These are phyloP conservation scores for Vigna angularis DNA, from an alignment of 306 rosid species.

Conservation along the genomic window DNA sequence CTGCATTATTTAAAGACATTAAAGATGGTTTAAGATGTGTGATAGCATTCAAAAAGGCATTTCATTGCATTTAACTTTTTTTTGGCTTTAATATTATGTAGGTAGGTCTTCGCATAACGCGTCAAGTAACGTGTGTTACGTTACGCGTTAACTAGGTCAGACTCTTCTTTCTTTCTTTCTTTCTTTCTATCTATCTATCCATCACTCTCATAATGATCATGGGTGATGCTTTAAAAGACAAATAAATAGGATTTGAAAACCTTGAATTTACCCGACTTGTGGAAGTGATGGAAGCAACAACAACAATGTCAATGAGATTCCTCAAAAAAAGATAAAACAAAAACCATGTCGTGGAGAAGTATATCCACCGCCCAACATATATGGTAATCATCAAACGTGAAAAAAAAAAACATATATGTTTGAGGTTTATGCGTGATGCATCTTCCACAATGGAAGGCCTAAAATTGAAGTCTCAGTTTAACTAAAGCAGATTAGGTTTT, in stretches of 20 bases:
- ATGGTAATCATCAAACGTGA: constrained; percentile 40
- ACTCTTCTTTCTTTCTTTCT: background rate
- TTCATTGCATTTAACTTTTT: background rate
- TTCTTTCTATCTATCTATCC: constrained; percentile 4
- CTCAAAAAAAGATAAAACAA: background rate
- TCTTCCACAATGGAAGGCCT: constrained; percentile 32
- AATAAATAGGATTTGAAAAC: constrained; percentile 20
- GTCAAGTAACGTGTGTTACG: constrained; percentile 33
- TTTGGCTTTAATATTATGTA: background rate
- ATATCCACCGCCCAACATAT: constrained; percentile 31
- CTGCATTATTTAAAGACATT: constrained; percentile 1
- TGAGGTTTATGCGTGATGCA: constrained; percentile 29
- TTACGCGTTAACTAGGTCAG: constrained; percentile 29
- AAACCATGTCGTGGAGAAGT: background rate
- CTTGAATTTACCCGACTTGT: constrained; percentile 19
- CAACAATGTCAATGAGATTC: constrained; percentile 10
- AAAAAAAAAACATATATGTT: background rate
- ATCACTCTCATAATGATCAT: constrained; percentile 33
- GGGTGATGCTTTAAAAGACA: constrained; percentile 9
- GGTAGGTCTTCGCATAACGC: constrained; percentile 34
- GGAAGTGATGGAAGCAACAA: constrained; percentile 33
- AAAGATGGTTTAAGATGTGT: background rate
- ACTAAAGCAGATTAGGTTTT: constrained; percentile 3
- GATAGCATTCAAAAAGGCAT: background rate
- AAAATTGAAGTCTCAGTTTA: constrained; percentile 24